These are phyloP conservation scores for Penicillium goetzii DNA, from an alignment of 495 filamentous ascomycete genomes.

Conservation along the genomic window DNA sequence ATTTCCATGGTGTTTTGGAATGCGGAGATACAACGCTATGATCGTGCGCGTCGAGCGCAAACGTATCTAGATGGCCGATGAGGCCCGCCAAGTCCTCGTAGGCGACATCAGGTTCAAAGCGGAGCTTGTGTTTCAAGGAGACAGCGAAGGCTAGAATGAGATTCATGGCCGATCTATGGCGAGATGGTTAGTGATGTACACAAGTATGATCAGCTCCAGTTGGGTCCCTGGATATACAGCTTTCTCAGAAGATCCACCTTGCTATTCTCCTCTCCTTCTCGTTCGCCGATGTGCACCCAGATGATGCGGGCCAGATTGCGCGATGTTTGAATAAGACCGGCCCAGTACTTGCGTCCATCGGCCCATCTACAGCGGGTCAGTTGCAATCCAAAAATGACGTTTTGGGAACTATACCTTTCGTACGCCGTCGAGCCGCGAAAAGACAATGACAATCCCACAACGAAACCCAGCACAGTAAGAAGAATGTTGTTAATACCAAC, in stretches of 20 bases:
- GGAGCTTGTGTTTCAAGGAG: slow-evolving; percentile 79
- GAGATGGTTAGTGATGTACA: slow-evolving; percentile 14
- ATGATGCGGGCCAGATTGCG: slow-evolving; percentile 76
- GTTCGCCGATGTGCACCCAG: slow-evolving; percentile 74
- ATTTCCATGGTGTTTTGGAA: slow-evolving; percentile 62
- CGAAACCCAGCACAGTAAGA: slow-evolving; percentile 85
- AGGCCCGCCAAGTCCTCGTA: slow-evolving; percentile 65
- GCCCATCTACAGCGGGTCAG: slow-evolving; percentile 51
- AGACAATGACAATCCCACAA: slow-evolving; percentile 79
- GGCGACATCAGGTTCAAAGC: slow-evolving; percentile 81
- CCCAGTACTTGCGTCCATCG: slow-evolving; percentile 78
- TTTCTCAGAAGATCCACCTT: slow-evolving; percentile 76
- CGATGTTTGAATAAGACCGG: slow-evolving; percentile 68
- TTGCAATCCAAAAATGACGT: background rate
- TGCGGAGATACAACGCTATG: slow-evolving; percentile 45
- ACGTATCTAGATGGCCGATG: slow-evolving; percentile 49
- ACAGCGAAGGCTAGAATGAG: slow-evolving; percentile 78
- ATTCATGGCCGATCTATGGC: slow-evolving; percentile 69
- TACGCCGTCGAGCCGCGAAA: slow-evolving; percentile 87
- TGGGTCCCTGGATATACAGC: slow-evolving; percentile 45
- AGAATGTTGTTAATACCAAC: slow-evolving; percentile 68
- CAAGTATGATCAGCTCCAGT: background rate
- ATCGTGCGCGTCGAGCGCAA: slow-evolving; percentile 67
- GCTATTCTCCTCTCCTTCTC: slow-evolving; percentile 56
- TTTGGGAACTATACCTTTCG: slow-evolving; percentile 56